Conservation (phyloP, 1,284 basidiomycete species). For the Xerocomus cyaneibrunnescens region DNA sequence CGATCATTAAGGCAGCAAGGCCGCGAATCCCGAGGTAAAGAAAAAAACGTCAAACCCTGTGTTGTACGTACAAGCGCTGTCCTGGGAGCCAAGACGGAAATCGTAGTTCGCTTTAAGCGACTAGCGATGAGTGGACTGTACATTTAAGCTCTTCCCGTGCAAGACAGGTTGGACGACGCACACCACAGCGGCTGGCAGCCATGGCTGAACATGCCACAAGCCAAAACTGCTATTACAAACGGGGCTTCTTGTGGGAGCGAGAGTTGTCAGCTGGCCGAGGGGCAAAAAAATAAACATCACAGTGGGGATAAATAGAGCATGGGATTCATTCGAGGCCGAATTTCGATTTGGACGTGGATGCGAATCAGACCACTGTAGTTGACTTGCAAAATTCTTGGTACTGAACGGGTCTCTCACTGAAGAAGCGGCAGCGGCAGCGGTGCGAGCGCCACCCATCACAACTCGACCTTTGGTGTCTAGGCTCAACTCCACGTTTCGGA, state of each 20-base stretch:
- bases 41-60: not conserved
- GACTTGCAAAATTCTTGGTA: too few species aligned
- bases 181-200: not conserved
- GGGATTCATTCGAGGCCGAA: too few species aligned
- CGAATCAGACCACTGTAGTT: too few species aligned
- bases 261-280: slow-evolving; percentile 4
- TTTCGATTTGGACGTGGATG: too few species aligned
- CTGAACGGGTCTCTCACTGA: too few species aligned
- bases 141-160: not conserved
- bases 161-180: not conserved
- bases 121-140: too few species aligned
- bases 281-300: not conserved
- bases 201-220: not conserved
- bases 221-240: not conserved
- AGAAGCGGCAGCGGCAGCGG: too few species aligned
- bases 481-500: not conserved
- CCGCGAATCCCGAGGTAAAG: too few species aligned
- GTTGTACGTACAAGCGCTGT: slow-evolving; percentile 8
- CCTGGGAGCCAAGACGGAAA: not conserved
- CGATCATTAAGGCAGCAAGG: not conserved
- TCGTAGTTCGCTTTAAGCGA: not conserved
- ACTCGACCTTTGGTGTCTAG: too few species aligned
- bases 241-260: not conserved
- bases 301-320: not conserved
- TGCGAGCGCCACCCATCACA: too few species aligned